These are phyloP conservation scores for Pyrenochaeta sp. DNA, from an alignment of 2,329 filamentous ascomycete species.

Conservation along the genomic window DNA sequence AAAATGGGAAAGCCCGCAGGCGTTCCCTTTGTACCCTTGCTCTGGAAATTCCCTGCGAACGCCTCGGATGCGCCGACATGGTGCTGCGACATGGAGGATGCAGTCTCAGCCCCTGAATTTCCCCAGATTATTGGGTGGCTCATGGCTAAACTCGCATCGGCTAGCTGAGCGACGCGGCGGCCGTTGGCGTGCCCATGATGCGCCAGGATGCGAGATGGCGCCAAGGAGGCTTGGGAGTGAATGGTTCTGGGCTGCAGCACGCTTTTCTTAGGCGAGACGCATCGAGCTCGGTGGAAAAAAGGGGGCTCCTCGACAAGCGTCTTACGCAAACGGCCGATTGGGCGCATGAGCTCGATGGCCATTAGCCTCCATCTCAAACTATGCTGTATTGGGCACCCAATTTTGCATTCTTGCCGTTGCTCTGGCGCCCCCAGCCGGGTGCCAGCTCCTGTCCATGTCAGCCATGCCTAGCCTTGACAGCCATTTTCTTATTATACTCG, in stretches of 20 bases:
- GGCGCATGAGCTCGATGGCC: slow-evolving; percentile 24
- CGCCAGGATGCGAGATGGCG: slow-evolving; percentile 24
- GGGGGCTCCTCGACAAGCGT: slow-evolving; percentile 23
- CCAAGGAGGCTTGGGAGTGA: slow-evolving; percentile 14
- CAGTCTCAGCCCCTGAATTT: slow-evolving; percentile 45
- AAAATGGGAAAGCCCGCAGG: neutral
- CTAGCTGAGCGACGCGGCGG: slow-evolving; percentile 25
- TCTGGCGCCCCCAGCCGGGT: slow-evolving; percentile 37
- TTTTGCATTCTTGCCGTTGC: slow-evolving; percentile 46
- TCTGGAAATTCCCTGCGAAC: neutral
- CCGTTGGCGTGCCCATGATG: slow-evolving; percentile 32
- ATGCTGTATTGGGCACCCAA: slow-evolving; percentile 31
- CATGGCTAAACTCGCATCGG: slow-evolving; percentile 17
- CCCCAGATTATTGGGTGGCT: slow-evolving; percentile 46
- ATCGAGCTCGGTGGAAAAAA: slow-evolving; percentile 23
- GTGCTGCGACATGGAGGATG: slow-evolving; percentile 9
- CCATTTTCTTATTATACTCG: slow-evolving; percentile 25
- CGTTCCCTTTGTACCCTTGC: slow-evolving; percentile 8
- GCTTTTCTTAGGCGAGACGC: slow-evolving; percentile 16
- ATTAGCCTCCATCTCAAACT: slow-evolving; percentile 31
- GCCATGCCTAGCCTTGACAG: slow-evolving; percentile 28
- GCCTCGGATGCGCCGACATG: slow-evolving; percentile 1
- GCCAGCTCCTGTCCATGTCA: slow-evolving; percentile 27
- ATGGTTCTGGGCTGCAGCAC: slow-evolving; percentile 19
- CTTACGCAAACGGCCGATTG: slow-evolving; percentile 33